These are phyloP conservation scores for Ophiostoma populinum DNA, from an alignment of 2,329 filamentous ascomycete species.

Conservation along the genomic window DNA sequence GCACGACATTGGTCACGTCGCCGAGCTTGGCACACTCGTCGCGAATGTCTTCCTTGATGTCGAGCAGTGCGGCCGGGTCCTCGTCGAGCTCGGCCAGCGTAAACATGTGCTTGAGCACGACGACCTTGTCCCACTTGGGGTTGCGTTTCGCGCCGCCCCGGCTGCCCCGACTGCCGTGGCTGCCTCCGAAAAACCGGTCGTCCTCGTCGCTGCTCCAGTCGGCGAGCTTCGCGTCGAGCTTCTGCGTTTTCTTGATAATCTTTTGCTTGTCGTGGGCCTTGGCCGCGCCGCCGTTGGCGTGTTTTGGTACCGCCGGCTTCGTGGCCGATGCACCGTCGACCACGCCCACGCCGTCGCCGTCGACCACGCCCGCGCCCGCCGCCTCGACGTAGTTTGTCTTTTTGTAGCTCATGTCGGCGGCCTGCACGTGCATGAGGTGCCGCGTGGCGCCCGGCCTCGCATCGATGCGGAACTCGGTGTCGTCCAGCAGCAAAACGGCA, in stretches of 20 bases:
- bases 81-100: conserved; percentile 70
- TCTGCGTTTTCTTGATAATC: conserved; percentile 80
- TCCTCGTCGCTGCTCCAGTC: conserved; percentile 92
- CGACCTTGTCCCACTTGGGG: conserved; percentile 55
- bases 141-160: conserved; percentile 7
- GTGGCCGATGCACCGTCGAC: conserved; percentile 10
- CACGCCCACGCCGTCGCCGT: no score
- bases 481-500: conserved; percentile 66
- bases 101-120: conserved; percentile 88
- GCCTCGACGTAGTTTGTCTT: conserved; percentile 49
- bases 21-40: conserved; percentile 81
- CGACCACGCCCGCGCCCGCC: no score
- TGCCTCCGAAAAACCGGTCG: conserved; percentile 16
- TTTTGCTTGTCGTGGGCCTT: conserved; percentile 57
- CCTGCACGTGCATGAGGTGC: conserved; percentile 63
- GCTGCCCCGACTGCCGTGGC: conserved; percentile 3
- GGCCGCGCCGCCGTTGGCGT: conserved; percentile 2
- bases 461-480: conserved; percentile 59
- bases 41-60: conserved; percentile 88
- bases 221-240: conserved; percentile 75
- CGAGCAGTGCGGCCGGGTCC: conserved; percentile 64
- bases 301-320: not conserved
- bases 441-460: conserved; percentile 20
- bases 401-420: conserved; percentile 84
- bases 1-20: conserved; percentile 72